Evolutionary conservation across 805 yeast species (phyloP).

Genomic region (Torulaspora maleeae): DNA sequence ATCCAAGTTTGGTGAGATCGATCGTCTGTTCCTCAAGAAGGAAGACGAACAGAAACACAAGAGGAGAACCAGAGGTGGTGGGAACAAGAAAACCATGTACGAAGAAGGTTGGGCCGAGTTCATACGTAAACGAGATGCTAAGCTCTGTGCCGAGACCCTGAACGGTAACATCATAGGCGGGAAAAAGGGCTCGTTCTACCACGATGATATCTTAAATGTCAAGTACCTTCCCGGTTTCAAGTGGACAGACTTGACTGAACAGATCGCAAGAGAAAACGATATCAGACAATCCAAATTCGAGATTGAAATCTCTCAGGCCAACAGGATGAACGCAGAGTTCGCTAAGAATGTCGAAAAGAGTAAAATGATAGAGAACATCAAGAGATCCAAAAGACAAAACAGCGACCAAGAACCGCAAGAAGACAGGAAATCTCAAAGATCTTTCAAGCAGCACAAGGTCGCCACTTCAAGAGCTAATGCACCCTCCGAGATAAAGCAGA

Average conservation of each 20-base stretch:
- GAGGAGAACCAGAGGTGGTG: slow-evolving; percentile 76
- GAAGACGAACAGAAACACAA: slow-evolving; percentile 66
- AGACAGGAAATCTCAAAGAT: slow-evolving; percentile 42
- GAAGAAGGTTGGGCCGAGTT: slow-evolving; percentile 98
- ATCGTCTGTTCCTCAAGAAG: slow-evolving; percentile 79
- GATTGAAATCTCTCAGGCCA: slow-evolving; percentile 85
- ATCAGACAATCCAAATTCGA: slow-evolving; percentile 81
- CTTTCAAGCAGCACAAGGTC: slow-evolving; percentile 67
- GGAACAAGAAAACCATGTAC: slow-evolving; percentile 81
- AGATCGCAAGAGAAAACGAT: slow-evolving; percentile 85
- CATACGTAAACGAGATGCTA: slow-evolving; percentile 76
- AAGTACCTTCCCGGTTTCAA: slow-evolving; percentile 88
- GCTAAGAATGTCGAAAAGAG: slow-evolving; percentile 80
- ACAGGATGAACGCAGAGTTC: slow-evolving; percentile 77
- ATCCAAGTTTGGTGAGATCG: slow-evolving; percentile 79
- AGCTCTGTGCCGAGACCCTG: slow-evolving; percentile 75
- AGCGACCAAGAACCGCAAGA: slow-evolving; percentile 21
- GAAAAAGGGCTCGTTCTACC: slow-evolving; percentile 81
- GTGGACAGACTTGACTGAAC: slow-evolving; percentile 92
- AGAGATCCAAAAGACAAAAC: slow-evolving; percentile 33
- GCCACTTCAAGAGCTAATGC: slow-evolving; percentile 66
- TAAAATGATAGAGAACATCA: slow-evolving; percentile 69
- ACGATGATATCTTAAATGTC: slow-evolving; percentile 89
- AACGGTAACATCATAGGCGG: slow-evolving; percentile 92
- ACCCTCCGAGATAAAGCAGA: slow-evolving; percentile 41